Base-by-base conservation (phyloP, 2,329 filamentous ascomycete species). In the Ascochyta viciae-villosae region DNA sequence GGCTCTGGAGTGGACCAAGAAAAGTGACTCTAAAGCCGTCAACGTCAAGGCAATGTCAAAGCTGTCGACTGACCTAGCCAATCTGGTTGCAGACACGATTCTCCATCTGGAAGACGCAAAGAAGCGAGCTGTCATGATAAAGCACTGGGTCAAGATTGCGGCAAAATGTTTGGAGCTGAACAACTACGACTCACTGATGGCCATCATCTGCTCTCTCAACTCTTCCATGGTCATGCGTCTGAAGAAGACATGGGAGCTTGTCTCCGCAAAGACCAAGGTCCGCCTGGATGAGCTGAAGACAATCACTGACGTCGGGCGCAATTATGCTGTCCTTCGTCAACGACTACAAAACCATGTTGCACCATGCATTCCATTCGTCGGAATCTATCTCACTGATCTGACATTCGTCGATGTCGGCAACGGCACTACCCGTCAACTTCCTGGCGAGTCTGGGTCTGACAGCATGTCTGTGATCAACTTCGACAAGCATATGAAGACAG, bases 131-230 rank as follows among this genome's bases (percentile, higher is more conserved):
- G 80, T 85, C 1, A 86, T 92, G 48, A 95, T 99, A 79, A 98
- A 99, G 80, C 93, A 98, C 67, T 99, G 95, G 95, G 91, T 97
- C 74, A 99, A 98, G 81, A 88, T 98, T 65, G 92, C 91, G 0
- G 85, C 89, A 66, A 91, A 90, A 67, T 96, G 92, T 63, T 81
- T 96, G 5, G 91, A 95, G 69, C 83, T 98, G 24, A 89, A 95
- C 79, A 99, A 99, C 78, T 99, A 97, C 67, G 94, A 99, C 71
- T 91, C 92, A 0, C 80, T 99, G 10, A 97, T 98, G 92, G 92
- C 95, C 7, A 96, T 99, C 66, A 92, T 96, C 68, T 97, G 93
- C 80, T 93, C 91, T 9, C 79, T 99, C 44, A 96, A 96, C 76
- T 93, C 90, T 54, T 96, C 93, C 15, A 94, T 92, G 67, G 94